Conservation (phyloP, 2,329 filamentous ascomycete genomes). For the Scleromitrula shiraiana region DNA sequence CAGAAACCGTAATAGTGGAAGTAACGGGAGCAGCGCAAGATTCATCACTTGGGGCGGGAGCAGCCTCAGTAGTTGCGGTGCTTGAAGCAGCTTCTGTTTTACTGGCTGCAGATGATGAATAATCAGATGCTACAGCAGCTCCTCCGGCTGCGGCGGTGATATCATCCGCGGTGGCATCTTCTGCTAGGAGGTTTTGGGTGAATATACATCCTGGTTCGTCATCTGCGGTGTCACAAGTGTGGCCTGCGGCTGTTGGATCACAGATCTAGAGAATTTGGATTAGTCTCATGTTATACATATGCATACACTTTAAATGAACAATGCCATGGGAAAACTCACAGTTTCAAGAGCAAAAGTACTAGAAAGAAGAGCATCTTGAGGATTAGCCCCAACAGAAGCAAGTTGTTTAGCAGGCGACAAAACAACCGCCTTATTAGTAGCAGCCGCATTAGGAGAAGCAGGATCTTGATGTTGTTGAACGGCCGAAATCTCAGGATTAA, state of each 20-base stretch:
- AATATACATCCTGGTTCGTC: conserved; percentile 48
- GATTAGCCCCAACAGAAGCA: conserved; percentile 52
- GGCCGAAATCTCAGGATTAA: conserved; percentile 58
- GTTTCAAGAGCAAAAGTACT: conserved; percentile 57
- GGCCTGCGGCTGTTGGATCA: conserved; percentile 40
- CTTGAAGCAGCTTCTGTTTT: conserved; percentile 9
- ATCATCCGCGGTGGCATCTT: conserved; percentile 45
- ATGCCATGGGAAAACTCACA: conserved; percentile 34
- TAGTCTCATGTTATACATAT: no score
- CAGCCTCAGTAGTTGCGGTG: neutral
- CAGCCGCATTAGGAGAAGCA: conserved; percentile 47
- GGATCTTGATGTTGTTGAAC: conserved; percentile 61
- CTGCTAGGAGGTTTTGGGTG: conserved; percentile 41
- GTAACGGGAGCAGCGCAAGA: conserved; percentile 15
- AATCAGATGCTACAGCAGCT: conserved; percentile 15
- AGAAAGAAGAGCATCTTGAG: conserved; percentile 47
- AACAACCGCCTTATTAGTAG: conserved; percentile 52
- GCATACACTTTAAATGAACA: no score
- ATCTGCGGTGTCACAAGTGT: conserved; percentile 41
- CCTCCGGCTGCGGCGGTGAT: conserved; percentile 40
- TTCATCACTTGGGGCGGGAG: conserved; percentile 20
- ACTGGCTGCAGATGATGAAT: conserved; percentile 13
- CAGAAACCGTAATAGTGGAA: neutral
- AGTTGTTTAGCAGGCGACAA: conserved; percentile 53
- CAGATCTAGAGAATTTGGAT: conserved; percentile 13